Evolutionary conservation across 352 stramenopile species (phyloP), one percentile per base, ranked within the genome.

Genomic region (Phytophthora macrochlamydospora): DNA sequence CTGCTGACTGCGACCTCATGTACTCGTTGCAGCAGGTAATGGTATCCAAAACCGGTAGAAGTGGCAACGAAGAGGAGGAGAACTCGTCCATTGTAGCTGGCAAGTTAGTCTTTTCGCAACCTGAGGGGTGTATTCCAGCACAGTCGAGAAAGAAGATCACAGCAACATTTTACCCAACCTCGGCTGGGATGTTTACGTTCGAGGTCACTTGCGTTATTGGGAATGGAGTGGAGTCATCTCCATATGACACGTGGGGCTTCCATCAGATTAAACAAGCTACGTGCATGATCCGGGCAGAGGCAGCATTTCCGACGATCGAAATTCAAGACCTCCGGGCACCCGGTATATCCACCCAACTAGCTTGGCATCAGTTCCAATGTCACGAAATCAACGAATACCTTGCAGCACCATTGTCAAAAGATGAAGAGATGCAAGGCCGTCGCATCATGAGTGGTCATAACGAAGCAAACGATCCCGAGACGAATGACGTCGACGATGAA

Each of bases 271-370:
- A 79, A 28, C 67, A 76, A 43, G 69, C 77, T 9, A 69, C 62
- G 29, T 91, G 83, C 56, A 59, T 67, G n/a, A 77, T 95, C 45
- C 61, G 67, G 28, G 87, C 82, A 4, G 80, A 93, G 51, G 88
- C 92, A 8, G 95, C 90, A 1, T 98, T 98, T 50, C 91, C 91
- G 2, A 93, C 85, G 0, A 61, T 98, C 7, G 65, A 97, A 18
- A 88, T 98, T 57, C 71, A 94, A 29, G 89, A 97, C 53, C 79
- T 96, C 29, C 80, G 89, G 12, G 74, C 95, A 14, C 76, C 83
- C 33, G 61, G 81, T 18, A 40, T 80, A 2, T 67, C 85, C 33
- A 89, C 78, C 18, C 54, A 79, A 8, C 58, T 91, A 12, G 80
- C 75, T 0, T 95, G 88, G 86, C 54, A 78, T 2, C 84, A 94